Evolutionary conservation across 2,329 filamentous ascomycete genomes (phyloP).

Genomic region (Fusarium nisikadoi): DNA sequence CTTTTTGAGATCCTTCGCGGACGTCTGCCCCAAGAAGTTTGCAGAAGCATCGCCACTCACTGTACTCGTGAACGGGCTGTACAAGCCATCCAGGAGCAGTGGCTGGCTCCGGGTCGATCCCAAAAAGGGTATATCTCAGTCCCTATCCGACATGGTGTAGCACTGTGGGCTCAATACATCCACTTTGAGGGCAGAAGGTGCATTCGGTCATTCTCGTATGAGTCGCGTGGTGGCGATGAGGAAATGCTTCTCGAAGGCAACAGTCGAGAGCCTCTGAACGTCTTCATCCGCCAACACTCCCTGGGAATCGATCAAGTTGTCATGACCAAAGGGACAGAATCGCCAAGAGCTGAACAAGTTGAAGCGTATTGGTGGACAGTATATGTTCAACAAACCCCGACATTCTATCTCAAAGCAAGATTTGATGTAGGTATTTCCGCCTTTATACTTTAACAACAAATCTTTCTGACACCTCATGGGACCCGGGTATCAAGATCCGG

Average conservation of each 20-base stretch:
- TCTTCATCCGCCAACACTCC: not conserved
- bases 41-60: fast-evolving
- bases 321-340: fast-evolving
- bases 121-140: not conserved
- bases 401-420: too few relatives aligned
- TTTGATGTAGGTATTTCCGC: too few relatives aligned
- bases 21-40: not conserved
- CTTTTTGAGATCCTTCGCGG: fast-evolving
- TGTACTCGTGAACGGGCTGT: fast-evolving
- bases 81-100: not conserved
- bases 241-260: not conserved
- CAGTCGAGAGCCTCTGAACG: fast-evolving
- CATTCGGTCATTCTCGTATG: not conserved
- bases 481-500: too few relatives aligned
- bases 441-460: too few relatives aligned
- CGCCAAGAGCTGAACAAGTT: fast-evolving
- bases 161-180: not conserved
- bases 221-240: not conserved
- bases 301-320: fast-evolving
- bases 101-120: too few relatives aligned
- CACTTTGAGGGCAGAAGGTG: not conserved
- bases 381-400: not conserved
- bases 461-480: too few relatives aligned
- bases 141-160: fast-evolving
- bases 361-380: not conserved